A percentile compares a stretch with the other conserved stretches of the same genome.
Evolutionary conservation across 805 yeast species (phyloP).

Genomic region (Hanseniaspora mollemarum): DNA sequence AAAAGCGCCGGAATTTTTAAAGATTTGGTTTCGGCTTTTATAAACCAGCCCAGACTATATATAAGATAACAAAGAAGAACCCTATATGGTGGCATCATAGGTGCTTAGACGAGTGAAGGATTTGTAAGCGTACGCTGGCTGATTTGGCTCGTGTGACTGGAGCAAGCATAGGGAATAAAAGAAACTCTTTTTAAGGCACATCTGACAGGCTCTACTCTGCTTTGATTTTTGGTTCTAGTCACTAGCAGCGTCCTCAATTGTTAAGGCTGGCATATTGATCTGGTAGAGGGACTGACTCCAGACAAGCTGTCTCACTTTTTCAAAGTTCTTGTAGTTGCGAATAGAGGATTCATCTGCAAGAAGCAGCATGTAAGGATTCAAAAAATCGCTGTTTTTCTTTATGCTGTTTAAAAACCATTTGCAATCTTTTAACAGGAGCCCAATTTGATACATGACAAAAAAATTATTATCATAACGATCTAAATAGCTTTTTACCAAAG

Average conservation of each 20-base stretch:
- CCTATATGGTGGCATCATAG: no score
- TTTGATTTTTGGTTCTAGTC: no score
- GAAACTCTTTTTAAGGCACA: no score
- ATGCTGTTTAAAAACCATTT: constrained; percentile 12
- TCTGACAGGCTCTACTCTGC: no score
- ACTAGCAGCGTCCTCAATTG: background rate
- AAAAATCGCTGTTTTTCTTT: background rate
- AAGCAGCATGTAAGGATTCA: background rate
- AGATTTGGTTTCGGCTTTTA: no score
- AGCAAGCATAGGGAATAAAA: no score
- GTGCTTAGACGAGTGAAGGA: no score
- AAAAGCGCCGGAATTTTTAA: background rate
- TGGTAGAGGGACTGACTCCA: background rate
- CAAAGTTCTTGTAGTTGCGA: background rate
- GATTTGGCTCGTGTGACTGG: no score
- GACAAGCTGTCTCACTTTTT: background rate
- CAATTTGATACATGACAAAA: constrained; percentile 1
- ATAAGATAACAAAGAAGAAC: no score
- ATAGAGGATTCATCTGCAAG: background rate
- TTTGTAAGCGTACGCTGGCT: no score
- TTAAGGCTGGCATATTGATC: background rate
- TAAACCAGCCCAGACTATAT: background rate
- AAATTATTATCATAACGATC: background rate
- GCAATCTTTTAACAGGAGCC: background rate
- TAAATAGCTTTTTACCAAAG: background rate